Base-by-base conservation (phyloP, 495 filamentous ascomycete genomes). In the Xylaria scruposa region DNA sequence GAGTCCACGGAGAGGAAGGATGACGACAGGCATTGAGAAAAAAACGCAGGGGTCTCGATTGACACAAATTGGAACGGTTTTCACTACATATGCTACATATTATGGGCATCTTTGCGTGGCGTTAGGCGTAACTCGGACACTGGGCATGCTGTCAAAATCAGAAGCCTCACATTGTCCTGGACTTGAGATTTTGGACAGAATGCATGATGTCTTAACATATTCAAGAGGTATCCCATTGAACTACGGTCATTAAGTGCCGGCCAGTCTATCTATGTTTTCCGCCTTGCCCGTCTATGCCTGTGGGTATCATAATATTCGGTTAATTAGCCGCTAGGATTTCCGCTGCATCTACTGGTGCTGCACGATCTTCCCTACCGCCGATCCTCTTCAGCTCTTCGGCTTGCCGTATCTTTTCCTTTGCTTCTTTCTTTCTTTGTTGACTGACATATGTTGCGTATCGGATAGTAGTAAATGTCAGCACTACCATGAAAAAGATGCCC, bases 401-500 rank as follows among this genome's bases (percentile, higher is more conserved):
- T 36, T 78, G 78, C 10, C 75, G 76, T 56, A 70, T 75, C 53
- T 71, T 74, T 63, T 75, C 74, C 19, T 83, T 82, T 46, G 75
- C 74, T 74, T 84, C 82, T 65, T 72, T 78, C 74, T 85, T 76
- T 71, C 74, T 77, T 75, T 83, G 80, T 68, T 83, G 82, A 65
- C 72, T 79, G 68, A 83, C 77, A 72, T 83, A 85, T 31, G 81
- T 85, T 13, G 82, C 78, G 54, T 87, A 88, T 19, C 83, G 82
- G 17, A 89, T 75, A 3, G 84, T 84, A 46, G 83, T 80, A 19
- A 89, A 76, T 6, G 85, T 83, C 24, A 83, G 33, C 19, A 85
- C 76, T 40, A 79, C 86, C 85, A 88, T 85, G 75, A 87, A 85
- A 60, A 88, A 87, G 75, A 99, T 91, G 3, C 94, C 93, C 72